Evolutionary conservation across 208 protist species (phyloP).

Genomic region (Balamuthia mandrillaris): DNA sequence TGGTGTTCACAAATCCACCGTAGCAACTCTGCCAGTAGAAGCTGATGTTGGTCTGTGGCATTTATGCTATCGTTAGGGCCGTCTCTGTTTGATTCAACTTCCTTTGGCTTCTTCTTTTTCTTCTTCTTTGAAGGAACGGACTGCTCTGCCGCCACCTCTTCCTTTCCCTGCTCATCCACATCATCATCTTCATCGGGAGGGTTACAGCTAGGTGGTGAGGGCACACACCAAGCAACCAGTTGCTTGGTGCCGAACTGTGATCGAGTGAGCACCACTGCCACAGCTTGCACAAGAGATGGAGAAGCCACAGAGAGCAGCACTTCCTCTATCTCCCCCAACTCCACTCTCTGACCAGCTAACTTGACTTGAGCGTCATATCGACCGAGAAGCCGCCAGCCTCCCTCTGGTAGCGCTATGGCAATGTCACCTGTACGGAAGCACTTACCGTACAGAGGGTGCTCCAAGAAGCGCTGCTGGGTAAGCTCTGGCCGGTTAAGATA

Average conservation of each 20-base stretch:
- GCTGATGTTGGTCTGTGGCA: no score
- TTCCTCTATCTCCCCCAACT: slow-evolving; percentile 36
- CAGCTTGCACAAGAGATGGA: neutral
- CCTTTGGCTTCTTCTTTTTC: no score
- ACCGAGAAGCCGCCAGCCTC: slow-evolving; percentile 12
- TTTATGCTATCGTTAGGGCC: no score
- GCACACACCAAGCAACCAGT: slow-evolving; percentile 9
- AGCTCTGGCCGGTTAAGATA: slow-evolving; percentile 23
- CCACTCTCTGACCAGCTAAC: slow-evolving; percentile 14
- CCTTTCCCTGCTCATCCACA: no score
- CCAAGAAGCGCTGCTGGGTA: neutral
- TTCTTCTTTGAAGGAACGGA: no score
- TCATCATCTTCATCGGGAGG: no score
- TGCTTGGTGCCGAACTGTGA: neutral
- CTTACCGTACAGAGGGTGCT: neutral
- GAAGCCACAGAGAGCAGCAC: neutral
- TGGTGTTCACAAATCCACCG: neutral
- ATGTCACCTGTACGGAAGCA: slow-evolving; percentile 36
- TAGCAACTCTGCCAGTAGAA: slow-evolving; percentile 4
- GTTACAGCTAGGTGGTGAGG: no score
- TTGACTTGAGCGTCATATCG: slow-evolving; percentile 20
- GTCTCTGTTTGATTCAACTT: no score
- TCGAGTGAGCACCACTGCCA: neutral
- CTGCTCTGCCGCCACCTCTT: no score
- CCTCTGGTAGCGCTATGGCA: neutral